phyloP scores from a whole-genome alignment of 2,329 filamentous ascomycete genomes.

The Paecilomyces formosus region DNA sequence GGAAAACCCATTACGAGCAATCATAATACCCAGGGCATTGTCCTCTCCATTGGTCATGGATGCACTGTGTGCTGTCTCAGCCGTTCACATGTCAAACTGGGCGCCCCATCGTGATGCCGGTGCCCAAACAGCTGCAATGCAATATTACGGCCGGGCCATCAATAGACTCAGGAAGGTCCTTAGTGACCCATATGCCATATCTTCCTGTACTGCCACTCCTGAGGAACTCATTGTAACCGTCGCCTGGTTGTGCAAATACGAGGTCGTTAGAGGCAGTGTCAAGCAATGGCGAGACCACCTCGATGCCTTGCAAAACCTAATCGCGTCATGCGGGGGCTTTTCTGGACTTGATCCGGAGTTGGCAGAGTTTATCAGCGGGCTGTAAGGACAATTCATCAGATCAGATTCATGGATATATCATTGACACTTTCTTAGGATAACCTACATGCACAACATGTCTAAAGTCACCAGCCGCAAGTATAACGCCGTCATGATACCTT shows the following conservation, averaged over 20 bases:
- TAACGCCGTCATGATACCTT: conserved; percentile 10
- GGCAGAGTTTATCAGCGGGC: conserved; percentile 24
- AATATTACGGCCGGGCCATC: conserved; percentile 26
- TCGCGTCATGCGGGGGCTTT: conserved; percentile 25
- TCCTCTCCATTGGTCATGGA: conserved; percentile 29
- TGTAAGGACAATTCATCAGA: conserved; percentile 20
- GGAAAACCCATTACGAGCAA: conserved; percentile 27
- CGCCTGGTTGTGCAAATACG: conserved; percentile 31
- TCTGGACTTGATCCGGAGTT: conserved; percentile 20
- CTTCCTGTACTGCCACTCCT: conserved; percentile 7
- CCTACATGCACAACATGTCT: conserved; percentile 27
- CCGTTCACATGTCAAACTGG: conserved; percentile 28
- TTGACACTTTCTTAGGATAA: conserved; percentile 15
- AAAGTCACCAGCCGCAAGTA: conserved; percentile 24
- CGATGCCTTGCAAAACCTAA: conserved; percentile 24
- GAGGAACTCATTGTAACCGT: conserved; percentile 28
- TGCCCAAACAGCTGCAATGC: conserved; percentile 20
- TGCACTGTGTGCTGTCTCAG: conserved; percentile 30
- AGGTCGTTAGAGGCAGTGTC: conserved; percentile 30
- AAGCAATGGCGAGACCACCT: conserved; percentile 31
- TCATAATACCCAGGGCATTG: conserved; percentile 29
- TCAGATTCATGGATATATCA: neutral
- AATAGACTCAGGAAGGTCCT: conserved; percentile 23
- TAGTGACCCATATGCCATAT: conserved; percentile 7
- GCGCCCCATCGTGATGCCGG: conserved; percentile 12